phyloP scores from a whole-genome alignment of 768 basidiomycete genomes.

The Xanthoconium purpureum region DNA sequence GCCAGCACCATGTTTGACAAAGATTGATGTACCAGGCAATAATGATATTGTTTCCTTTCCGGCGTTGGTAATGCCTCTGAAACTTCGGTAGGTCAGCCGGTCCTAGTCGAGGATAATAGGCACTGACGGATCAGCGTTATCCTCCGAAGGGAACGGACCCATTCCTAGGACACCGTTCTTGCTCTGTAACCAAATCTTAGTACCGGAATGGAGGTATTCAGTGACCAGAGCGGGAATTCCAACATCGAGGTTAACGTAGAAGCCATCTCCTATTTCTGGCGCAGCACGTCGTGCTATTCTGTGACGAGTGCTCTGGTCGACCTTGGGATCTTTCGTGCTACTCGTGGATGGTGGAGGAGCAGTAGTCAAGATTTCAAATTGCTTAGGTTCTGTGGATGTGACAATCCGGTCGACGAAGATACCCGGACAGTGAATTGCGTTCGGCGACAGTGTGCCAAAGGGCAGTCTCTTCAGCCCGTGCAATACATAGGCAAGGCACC shows the following conservation, averaged over 20 bases:
- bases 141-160: slow-evolving; percentile 78
- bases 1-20: slow-evolving; percentile 67
- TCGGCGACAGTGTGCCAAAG: slow-evolving; percentile 73
- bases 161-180: slow-evolving; percentile 87
- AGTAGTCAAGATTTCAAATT: slow-evolving; percentile 68
- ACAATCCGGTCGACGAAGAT: slow-evolving; percentile 87
- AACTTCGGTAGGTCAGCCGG: slow-evolving; percentile 34
- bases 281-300: slow-evolving; percentile 82
- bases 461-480: slow-evolving; percentile 84
- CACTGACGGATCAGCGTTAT: slow-evolving; percentile 74
- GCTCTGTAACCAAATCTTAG: slow-evolving; percentile 81
- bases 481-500: background rate
- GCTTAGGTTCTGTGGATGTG: slow-evolving; percentile 66
- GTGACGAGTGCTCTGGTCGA: slow-evolving; percentile 53
- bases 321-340: slow-evolving; percentile 45
- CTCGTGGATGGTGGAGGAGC: slow-evolving; percentile 41
- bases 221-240: slow-evolving; percentile 90
- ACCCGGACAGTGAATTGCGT: slow-evolving; percentile 76
- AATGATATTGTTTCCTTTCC: slow-evolving; percentile 93
- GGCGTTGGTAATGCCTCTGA: slow-evolving; percentile 84
- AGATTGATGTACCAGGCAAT: slow-evolving; percentile 83
- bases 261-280: slow-evolving; percentile 82
- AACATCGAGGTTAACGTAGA: slow-evolving; percentile 82
- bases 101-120: background rate
- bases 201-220: slow-evolving; percentile 65